Conservation (phyloP, 2,329 filamentous ascomycete species). For the Sporothrix pallida region DNA sequence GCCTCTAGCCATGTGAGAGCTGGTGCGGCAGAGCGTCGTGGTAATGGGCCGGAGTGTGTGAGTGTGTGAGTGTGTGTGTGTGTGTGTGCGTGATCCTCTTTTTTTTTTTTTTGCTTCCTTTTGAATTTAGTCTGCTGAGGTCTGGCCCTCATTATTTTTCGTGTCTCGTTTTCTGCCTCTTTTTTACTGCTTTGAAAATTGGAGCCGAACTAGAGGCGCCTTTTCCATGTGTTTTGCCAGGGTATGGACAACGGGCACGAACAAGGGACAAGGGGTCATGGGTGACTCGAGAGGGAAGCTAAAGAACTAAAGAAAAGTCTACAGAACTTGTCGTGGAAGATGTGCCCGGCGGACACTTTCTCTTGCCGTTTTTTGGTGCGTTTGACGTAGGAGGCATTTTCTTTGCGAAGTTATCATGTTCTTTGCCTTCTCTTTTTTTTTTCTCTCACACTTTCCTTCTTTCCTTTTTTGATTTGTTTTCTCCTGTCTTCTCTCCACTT, state of each 20-base stretch:
- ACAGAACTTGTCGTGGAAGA: not conserved
- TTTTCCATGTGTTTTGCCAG: not conserved
- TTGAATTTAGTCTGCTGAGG: not conserved
- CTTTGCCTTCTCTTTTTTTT: not conserved
- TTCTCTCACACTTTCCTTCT: not conserved
- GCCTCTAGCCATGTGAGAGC: conserved; percentile 1
- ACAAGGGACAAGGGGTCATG: not conserved
- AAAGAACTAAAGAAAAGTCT: too few relatives aligned
- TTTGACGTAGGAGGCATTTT: not conserved
- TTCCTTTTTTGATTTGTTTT: not conserved
- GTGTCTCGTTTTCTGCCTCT: too few relatives aligned
- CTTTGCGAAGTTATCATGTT: not conserved
- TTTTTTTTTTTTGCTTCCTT: not conserved
- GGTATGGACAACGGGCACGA: not conserved
- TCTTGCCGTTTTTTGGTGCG: not conserved
- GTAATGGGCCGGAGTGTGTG: not conserved
- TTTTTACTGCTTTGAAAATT: not conserved
- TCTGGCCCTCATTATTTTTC: not conserved
- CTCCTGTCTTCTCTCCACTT: not conserved
- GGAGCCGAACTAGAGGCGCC: not conserved
- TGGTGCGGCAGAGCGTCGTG: not conserved
- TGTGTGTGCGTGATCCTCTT: not conserved
- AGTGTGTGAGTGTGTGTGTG: not conserved
- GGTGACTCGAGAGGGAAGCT: not conserved
- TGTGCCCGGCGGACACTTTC: not conserved